Evolutionary conservation across 202 grass and related monocot genomes (phyloP), one percentile per base, ranked within the genome.

Genomic region (Setaria italica): DNA sequence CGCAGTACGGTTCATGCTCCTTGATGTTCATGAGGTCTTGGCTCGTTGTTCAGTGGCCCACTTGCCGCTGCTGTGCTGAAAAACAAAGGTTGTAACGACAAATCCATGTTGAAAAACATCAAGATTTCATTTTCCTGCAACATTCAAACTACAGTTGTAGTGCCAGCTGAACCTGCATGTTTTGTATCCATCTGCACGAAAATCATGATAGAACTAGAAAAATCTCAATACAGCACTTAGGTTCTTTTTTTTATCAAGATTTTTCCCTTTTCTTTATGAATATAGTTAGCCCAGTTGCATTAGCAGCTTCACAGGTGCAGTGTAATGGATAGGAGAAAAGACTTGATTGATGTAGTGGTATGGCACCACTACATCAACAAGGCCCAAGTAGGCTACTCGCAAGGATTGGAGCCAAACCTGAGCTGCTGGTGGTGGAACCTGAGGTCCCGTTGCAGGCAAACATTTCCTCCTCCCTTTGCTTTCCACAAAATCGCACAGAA

Each of bases 401-500:
- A 43, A 79, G 48, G 48, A 73, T 19, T 7, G 56, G 19, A 9
- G 58, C 9, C 53, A 62, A 29, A 47, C 19, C 51, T 14, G 15
- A 43, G 17, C 42, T 50, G 50, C 51, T 79, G 49, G 66, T 50
- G 50, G 60, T 79, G 49, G 66, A 83, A 12, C 64, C 9, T 30
- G 25, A 67, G 34, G 50, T 21, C 71, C 39, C 39, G 33, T 70
- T 77, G 35, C 30, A 65, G 29, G 20, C 39, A 67, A 32, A 5
- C 66, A 82, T 81, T 71, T 85, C 25, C 42, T 85, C 25, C 42
- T 76, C 17, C 16, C 14, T 43, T 21, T 54, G 30, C 1, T 74
- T 74, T 86, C 37, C 55, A 53, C 67, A 55, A 49, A 48, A 67
- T 59, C 72, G 9, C 62, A 84, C 50, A 67, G 34, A n/a, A 62